A percentile compares a stretch with the other conserved stretches of the same genome.
phyloP scores from a whole-genome alignment of 23 red algal species.

The Gracilaria domingensis region DNA sequence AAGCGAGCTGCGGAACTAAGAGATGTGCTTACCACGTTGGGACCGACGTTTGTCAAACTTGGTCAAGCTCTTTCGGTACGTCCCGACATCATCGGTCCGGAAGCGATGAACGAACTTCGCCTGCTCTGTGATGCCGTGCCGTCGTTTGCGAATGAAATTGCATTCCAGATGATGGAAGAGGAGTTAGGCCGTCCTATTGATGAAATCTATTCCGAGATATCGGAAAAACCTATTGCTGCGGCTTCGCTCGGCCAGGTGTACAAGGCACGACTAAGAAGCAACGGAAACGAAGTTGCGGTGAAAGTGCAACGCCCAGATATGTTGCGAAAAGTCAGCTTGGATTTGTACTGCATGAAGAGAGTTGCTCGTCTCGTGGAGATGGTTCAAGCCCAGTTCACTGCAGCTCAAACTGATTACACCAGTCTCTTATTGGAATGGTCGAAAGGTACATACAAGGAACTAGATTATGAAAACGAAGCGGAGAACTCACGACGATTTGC shows the following conservation, averaged over 20 bases:
- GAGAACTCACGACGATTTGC: constrained; percentile 85
- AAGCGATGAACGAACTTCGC: constrained; percentile 93
- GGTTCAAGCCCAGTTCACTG: constrained; percentile 74
- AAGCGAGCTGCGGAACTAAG: constrained; percentile 83
- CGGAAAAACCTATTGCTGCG: constrained; percentile 88
- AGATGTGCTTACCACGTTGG: constrained; percentile 80
- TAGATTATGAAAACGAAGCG: constrained; percentile 95
- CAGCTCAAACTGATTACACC: constrained; percentile 75
- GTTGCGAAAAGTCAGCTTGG: constrained; percentile 87
- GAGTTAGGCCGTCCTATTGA: constrained; percentile 74
- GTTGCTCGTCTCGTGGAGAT: constrained; percentile 61
- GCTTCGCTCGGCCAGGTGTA: constrained; percentile 96
- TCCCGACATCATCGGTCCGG: constrained; percentile 93
- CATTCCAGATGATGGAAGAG: constrained; percentile 89
- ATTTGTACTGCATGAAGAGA: constrained; percentile 90
- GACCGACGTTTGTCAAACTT: constrained; percentile 94
- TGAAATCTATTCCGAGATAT: constrained; percentile 82
- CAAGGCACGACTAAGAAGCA: constrained; percentile 61
- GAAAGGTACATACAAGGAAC: constrained; percentile 91
- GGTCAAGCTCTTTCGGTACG: constrained; percentile 93
- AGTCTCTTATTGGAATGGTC: constrained; percentile 87
- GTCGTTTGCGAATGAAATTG: constrained; percentile 77
- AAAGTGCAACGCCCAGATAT: constrained; percentile 99
- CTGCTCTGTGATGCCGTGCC: constrained; percentile 92
- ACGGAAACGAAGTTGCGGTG: constrained; percentile 86